A percentile compares a stretch with the other conserved stretches of the same genome.
Evolutionary conservation across 1,139 yeast genomes (phyloP).

Genomic region (Taiozyma onychis): DNA sequence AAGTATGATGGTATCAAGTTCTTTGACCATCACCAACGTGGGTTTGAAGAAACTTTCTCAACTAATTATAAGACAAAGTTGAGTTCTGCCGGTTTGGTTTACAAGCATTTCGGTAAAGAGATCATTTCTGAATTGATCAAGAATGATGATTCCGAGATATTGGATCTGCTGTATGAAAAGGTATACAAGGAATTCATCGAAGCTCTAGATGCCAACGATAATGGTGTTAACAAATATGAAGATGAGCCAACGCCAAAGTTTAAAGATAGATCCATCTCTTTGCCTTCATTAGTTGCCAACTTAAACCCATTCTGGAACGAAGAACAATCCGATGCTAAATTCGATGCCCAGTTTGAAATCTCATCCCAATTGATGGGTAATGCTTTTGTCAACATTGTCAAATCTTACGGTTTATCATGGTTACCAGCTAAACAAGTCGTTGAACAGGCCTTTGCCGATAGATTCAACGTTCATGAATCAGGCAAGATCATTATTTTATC

Average conservation of each 20-base stretch:
- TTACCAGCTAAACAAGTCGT: slow-evolving; percentile 84
- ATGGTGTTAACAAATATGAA: slow-evolving; percentile 78
- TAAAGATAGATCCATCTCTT: slow-evolving; percentile 54
- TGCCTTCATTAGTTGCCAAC: slow-evolving; percentile 74
- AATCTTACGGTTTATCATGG: slow-evolving; percentile 81
- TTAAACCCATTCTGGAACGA: slow-evolving; percentile 86
- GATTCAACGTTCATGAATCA: slow-evolving; percentile 49
- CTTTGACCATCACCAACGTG: slow-evolving; percentile 96
- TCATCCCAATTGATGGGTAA: slow-evolving; percentile 83
- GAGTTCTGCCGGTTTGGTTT: slow-evolving; percentile 90
- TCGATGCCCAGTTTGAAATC: slow-evolving; percentile 57
- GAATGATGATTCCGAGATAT: slow-evolving; percentile 30
- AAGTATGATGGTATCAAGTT: slow-evolving; percentile 80
- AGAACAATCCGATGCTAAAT: slow-evolving; percentile 54
- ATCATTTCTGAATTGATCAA: slow-evolving; percentile 48
- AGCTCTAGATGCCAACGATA: slow-evolving; percentile 93
- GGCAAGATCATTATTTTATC: slow-evolving; percentile 73
- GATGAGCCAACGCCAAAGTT: slow-evolving; percentile 43
- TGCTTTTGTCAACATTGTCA: slow-evolving; percentile 63
- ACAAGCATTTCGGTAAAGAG: slow-evolving; percentile 87
- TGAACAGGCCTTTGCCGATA: slow-evolving; percentile 52
- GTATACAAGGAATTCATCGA: slow-evolving; percentile 84
- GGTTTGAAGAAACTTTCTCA: slow-evolving; percentile 61
- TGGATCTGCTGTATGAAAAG: slow-evolving; percentile 64
- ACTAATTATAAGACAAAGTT: slow-evolving; percentile 64